Percentiles rank a stretch among this genome's conserved stretches.
These are phyloP conservation scores for Balansia obtecta DNA, from an alignment of 2,329 filamentous ascomycete genomes.

Conservation along the genomic window DNA sequence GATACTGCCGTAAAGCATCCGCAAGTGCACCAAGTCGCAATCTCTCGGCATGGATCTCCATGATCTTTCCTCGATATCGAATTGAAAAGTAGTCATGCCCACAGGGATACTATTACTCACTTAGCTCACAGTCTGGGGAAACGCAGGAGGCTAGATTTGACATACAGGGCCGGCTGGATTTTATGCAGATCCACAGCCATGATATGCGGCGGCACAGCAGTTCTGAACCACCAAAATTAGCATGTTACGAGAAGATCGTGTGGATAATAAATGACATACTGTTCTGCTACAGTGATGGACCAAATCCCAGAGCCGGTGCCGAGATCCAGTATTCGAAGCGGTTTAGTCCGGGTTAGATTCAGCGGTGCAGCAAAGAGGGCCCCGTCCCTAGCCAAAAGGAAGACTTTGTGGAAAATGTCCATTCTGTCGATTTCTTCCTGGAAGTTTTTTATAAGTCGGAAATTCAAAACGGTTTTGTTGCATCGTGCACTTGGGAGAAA, in stretches of 20 bases:
- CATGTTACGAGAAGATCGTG: neutral
- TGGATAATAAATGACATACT: conserved; percentile 28
- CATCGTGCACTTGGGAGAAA: neutral
- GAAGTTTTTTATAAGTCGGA: neutral
- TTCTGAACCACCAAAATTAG: neutral
- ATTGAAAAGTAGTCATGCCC: conserved; percentile 42
- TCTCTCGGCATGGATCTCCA: conserved; percentile 42
- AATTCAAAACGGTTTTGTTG: neutral
- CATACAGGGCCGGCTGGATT: conserved; percentile 27
- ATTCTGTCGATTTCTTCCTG: conserved; percentile 64
- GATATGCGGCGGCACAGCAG: conserved; percentile 11
- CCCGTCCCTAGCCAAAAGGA: conserved; percentile 48
- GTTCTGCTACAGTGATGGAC: conserved; percentile 68
- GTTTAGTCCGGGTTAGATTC: conserved; percentile 6
- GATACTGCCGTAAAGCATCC: conserved; percentile 68
- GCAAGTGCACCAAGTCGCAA: conserved; percentile 76
- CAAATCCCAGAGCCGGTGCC: conserved; percentile 88
- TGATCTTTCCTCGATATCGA: conserved; percentile 60
- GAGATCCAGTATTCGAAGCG: conserved; percentile 44
- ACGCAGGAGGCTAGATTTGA: neutral
- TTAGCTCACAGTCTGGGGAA: conserved; percentile 5
- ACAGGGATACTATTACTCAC: conserved; percentile 49
- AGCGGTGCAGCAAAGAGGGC: conserved; percentile 11
- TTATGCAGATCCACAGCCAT: conserved; percentile 27
- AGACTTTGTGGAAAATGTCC: conserved; percentile 72